Percentiles rank a stretch among this genome's conserved stretches.
Evolutionary conservation across 2,329 filamentous ascomycete species (phyloP).

Genomic region (Talaromyces sp.): DNA sequence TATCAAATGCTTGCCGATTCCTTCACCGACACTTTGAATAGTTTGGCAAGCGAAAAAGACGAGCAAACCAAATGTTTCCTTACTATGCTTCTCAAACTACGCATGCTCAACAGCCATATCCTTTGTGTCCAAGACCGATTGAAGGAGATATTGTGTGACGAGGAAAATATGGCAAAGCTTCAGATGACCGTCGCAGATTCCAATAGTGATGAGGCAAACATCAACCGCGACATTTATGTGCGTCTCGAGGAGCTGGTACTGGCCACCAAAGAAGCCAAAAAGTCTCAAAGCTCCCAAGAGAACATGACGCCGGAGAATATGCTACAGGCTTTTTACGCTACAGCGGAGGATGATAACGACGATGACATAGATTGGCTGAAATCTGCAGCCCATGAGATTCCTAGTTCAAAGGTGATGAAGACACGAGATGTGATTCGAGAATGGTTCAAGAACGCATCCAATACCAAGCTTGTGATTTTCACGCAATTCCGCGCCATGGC

Average conservation of each 20-base stretch:
- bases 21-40: conserved; percentile 9
- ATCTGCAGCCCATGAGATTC: conserved; percentile 26
- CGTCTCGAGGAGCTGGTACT: neutral
- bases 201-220: neutral
- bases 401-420: conserved; percentile 40
- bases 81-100: conserved; percentile 10
- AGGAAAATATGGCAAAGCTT: conserved; percentile 1
- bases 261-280: neutral
- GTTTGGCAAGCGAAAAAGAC: neutral
- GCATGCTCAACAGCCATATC: conserved; percentile 17
- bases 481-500: conserved; percentile 57
- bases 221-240: neutral
- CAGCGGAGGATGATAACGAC: conserved; percentile 20
- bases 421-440: conserved; percentile 35
- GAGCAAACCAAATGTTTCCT: conserved; percentile 15
- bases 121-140: conserved; percentile 11
- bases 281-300: neutral
- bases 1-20: conserved; percentile 10
- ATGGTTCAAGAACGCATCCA: conserved; percentile 42
- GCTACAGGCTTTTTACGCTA: conserved; percentile 14
- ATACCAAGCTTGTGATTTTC: conserved; percentile 58
- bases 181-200: neutral
- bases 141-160: conserved; percentile 2
- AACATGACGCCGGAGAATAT: conserved; percentile 3
- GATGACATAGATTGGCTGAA: conserved; percentile 30